phyloP scores from a whole-genome alignment of 306 rosid genomes.

The Inga oerstediana region DNA sequence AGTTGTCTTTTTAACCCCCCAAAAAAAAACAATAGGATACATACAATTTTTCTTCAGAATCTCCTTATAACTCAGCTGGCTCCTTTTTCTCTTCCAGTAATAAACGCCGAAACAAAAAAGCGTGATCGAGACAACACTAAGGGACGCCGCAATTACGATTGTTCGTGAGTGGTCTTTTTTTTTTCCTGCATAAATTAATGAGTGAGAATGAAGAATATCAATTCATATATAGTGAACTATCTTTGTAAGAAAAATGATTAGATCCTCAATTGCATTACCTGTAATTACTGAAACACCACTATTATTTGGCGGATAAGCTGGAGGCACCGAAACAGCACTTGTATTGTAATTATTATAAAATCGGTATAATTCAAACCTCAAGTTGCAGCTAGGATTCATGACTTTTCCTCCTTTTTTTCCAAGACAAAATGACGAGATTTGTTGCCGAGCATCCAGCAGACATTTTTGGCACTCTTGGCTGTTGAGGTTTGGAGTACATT shows the following conservation, averaged over 20 bases:
- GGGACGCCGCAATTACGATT: not conserved
- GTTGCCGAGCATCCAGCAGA: too few relatives aligned
- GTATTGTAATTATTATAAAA: not conserved
- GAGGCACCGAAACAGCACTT: too few relatives aligned
- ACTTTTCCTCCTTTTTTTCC: too few relatives aligned
- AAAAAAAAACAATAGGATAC: not conserved
- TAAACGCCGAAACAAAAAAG: not conserved
- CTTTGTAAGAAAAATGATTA: too few relatives aligned
- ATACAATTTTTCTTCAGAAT: not conserved
- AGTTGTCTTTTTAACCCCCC: too few relatives aligned
- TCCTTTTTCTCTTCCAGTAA: not conserved
- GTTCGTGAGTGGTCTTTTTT: not conserved
- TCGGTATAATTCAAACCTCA: not conserved
- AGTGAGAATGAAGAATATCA: not conserved
- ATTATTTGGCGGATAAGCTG: too few relatives aligned
- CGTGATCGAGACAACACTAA: not conserved
- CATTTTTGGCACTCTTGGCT: too few relatives aligned
- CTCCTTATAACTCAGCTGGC: not conserved
- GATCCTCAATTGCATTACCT: too few relatives aligned
- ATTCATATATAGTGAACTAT: too few relatives aligned
- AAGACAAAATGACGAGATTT: too few relatives aligned
- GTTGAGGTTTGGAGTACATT: slow-evolving; percentile 32
- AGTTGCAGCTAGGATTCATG: not conserved
- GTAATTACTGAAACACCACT: too few relatives aligned
- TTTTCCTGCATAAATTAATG: not conserved